phyloP scores from a whole-genome alignment of 495 filamentous ascomycete species.

The Penicillium paradoxum region DNA sequence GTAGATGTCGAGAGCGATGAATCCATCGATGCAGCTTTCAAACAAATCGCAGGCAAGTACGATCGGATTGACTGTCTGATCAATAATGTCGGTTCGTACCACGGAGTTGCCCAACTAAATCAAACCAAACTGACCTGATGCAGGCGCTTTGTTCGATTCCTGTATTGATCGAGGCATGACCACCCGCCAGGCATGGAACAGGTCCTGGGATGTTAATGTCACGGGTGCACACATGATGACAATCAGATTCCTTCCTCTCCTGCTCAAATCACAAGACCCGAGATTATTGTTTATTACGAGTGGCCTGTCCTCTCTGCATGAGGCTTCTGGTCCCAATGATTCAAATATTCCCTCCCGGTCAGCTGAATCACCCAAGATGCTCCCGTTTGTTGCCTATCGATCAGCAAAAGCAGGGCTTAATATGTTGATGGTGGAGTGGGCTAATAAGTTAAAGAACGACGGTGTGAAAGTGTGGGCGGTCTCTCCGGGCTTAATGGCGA shows the following conservation, averaged over 20 bases:
- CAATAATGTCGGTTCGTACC: slow-evolving; percentile 33
- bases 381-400: slow-evolving; percentile 30
- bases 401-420: slow-evolving; percentile 32
- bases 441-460: slow-evolving; percentile 31
- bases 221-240: slow-evolving; percentile 45
- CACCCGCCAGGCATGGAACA: slow-evolving; percentile 35
- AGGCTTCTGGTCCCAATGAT: slow-evolving; percentile 18
- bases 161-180: slow-evolving; percentile 13
- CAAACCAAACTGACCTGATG: no score
- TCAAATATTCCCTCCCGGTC: slow-evolving; percentile 19
- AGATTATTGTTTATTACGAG: slow-evolving; percentile 44
- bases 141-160: slow-evolving; percentile 29
- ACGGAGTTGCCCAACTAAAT: no score
- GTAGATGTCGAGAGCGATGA: slow-evolving; percentile 27
- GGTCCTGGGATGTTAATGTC: slow-evolving; percentile 46
- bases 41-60: slow-evolving; percentile 22
- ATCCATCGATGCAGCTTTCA: slow-evolving; percentile 31
- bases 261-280: slow-evolving; percentile 43
- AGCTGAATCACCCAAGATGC: slow-evolving; percentile 44
- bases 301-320: slow-evolving; percentile 24
- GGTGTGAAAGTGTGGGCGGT: slow-evolving; percentile 35
- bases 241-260: slow-evolving; percentile 41
- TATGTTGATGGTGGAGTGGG: slow-evolving; percentile 34
- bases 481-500: slow-evolving; percentile 31
- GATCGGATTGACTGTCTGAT: slow-evolving; percentile 40